A percentile compares a stretch with the other conserved stretches of the same genome.
Conservation (phyloP, 495 filamentous ascomycete genomes). For the Podospora fimiseda region DNA sequence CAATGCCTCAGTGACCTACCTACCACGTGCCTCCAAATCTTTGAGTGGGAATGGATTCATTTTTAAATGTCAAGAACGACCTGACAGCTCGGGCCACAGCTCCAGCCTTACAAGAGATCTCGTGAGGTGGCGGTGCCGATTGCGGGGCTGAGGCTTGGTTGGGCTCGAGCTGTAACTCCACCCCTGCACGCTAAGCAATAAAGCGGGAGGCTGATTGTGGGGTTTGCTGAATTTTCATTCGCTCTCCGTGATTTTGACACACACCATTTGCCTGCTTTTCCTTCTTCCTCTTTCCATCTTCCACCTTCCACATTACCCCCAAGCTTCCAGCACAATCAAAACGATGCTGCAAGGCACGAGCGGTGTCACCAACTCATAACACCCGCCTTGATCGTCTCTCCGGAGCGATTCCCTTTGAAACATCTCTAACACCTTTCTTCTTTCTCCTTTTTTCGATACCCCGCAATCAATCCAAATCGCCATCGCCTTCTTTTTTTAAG, state of each 20-base stretch:
- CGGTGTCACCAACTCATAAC: conserved; percentile 4
- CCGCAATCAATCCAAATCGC: not conserved
- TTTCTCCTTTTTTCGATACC: conserved; percentile 8
- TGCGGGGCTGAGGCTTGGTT: not conserved
- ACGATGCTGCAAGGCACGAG: conserved; percentile 13
- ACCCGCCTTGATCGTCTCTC: conserved; percentile 3
- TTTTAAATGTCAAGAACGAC: too few species aligned
- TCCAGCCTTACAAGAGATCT: too few species aligned
- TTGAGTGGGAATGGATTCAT: too few species aligned
- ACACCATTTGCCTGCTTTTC: conserved; percentile 7
- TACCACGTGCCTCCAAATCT: too few species aligned
- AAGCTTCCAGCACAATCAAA: conserved; percentile 12
- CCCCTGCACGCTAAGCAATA: conserved; percentile 6
- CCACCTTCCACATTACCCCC: conserved; percentile 4
- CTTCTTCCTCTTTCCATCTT: conserved; percentile 11
- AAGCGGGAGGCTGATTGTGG: conserved; percentile 22
- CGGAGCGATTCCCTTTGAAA: conserved; percentile 9
- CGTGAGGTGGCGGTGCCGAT: conserved; percentile 10
- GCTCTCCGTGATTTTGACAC: conserved; percentile 5
- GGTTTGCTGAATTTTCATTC: conserved; percentile 22
- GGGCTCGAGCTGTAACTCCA: not conserved
- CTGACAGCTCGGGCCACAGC: too few species aligned
- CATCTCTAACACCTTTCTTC: conserved; percentile 5
- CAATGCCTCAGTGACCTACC: too few species aligned
- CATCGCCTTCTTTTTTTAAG: not conserved